phyloP scores from a whole-genome alignment of 2,329 filamentous ascomycete genomes.

The Clathrospora elynae region DNA sequence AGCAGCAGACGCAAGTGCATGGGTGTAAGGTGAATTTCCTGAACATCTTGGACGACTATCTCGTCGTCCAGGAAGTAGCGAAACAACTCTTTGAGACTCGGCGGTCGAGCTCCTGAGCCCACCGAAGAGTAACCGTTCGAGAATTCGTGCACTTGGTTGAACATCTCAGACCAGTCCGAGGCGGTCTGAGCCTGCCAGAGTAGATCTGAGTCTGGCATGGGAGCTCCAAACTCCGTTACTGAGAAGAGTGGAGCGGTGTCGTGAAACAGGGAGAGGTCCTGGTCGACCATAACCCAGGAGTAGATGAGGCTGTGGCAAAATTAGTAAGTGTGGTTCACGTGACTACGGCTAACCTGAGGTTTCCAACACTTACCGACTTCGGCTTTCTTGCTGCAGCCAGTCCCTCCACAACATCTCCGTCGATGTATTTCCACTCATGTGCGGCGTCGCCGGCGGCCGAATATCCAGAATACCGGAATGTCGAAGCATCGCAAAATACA shows the following conservation, averaged over 20 bases:
- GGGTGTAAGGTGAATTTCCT: slow-evolving; percentile 58
- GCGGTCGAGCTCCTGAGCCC: slow-evolving; percentile 57
- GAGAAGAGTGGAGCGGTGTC: slow-evolving; percentile 60
- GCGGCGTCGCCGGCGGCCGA: slow-evolving; percentile 54
- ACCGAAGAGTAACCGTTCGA: slow-evolving; percentile 60
- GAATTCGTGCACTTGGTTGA: slow-evolving; percentile 64
- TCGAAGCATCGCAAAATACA: slow-evolving; percentile 74
- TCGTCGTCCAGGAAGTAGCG: slow-evolving; percentile 70
- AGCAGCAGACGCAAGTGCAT: slow-evolving; percentile 69
- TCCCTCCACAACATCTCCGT: slow-evolving; percentile 63
- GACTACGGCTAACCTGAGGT: slow-evolving; percentile 18
- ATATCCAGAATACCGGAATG: slow-evolving; percentile 70
- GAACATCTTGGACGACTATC: slow-evolving; percentile 54
- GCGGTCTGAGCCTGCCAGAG: slow-evolving; percentile 67
- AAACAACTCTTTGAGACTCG: slow-evolving; percentile 69
- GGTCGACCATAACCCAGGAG: slow-evolving; percentile 76
- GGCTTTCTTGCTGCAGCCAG: slow-evolving; percentile 69
- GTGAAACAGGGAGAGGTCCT: slow-evolving; percentile 58
- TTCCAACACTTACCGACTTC: slow-evolving; percentile 59
- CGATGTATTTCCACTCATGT: slow-evolving; percentile 50
- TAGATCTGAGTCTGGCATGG: slow-evolving; percentile 66
- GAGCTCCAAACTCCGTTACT: slow-evolving; percentile 67
- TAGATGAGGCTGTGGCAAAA: slow-evolving; percentile 64
- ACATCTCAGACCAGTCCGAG: slow-evolving; percentile 63
- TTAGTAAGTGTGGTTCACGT: slow-evolving; percentile 29